Conservation (phyloP, 306 rosid genomes). For the Ceratonia siliqua region DNA sequence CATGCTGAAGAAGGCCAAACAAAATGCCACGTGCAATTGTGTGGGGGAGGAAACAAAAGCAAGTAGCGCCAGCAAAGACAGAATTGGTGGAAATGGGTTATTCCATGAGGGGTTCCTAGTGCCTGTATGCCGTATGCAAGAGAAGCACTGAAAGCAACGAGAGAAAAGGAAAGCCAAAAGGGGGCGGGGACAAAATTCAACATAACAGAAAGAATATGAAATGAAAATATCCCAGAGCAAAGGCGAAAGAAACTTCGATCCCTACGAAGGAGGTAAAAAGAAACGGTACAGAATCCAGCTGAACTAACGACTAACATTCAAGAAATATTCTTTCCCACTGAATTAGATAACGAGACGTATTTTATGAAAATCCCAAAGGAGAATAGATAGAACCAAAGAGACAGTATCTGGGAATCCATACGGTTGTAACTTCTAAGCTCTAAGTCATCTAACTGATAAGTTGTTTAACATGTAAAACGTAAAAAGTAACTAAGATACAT, state of each 20-base stretch:
- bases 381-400: background rate
- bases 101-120: slow-evolving; percentile 1
- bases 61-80: background rate
- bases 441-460: background rate
- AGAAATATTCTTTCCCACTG: background rate
- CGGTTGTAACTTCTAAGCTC: no score
- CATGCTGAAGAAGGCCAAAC: no score
- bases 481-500: no score
- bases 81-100: background rate
- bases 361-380: background rate
- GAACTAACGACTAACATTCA: background rate
- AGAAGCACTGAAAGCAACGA: slow-evolving; percentile 20
- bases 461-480: background rate
- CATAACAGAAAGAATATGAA: background rate
- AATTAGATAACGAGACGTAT: background rate
- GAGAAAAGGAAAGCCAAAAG: background rate
- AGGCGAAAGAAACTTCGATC: background rate
- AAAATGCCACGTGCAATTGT: no score
- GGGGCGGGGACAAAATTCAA: background rate
- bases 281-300: background rate
- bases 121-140: background rate
- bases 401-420: background rate
- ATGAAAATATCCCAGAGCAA: background rate
- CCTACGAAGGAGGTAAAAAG: background rate
- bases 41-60: background rate